These are phyloP conservation scores for Mucor plumbeus DNA, from an alignment of 371 early-diverging fungal genomes.

Conservation along the genomic window DNA sequence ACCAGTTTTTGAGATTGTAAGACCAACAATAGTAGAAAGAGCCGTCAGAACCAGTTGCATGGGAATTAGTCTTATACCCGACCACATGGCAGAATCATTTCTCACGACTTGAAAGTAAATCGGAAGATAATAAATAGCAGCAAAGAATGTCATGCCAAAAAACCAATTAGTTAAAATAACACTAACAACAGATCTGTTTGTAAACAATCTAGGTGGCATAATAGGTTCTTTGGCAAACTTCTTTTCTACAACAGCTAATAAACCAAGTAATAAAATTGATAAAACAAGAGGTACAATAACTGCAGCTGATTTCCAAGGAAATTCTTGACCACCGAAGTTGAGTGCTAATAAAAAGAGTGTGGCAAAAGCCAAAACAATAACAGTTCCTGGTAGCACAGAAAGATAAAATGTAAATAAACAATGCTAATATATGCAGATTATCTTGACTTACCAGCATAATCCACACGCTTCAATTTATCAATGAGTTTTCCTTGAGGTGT, in stretches of 20 bases:
- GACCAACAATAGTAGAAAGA: constrained; percentile 42
- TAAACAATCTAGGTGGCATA: constrained; percentile 62
- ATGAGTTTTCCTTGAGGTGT: constrained; percentile 34
- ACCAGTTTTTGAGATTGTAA: constrained; percentile 53
- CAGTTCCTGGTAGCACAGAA: constrained; percentile 19
- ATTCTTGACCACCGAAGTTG: constrained; percentile 57
- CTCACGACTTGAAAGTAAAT: constrained; percentile 81
- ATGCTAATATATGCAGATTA: background rate
- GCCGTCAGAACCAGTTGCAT: constrained; percentile 53
- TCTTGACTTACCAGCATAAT: constrained; percentile 36
- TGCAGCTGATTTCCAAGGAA: constrained; percentile 67
- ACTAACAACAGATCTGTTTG: constrained; percentile 49
- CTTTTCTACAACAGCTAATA: constrained; percentile 52
- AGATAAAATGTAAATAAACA: background rate
- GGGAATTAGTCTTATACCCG: constrained; percentile 59
- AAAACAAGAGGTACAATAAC: constrained; percentile 65
- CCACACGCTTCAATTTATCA: constrained; percentile 47
- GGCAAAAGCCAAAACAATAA: constrained; percentile 45
- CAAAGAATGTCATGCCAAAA: constrained; percentile 61
- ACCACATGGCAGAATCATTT: constrained; percentile 56
- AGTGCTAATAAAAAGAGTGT: constrained; percentile 50
- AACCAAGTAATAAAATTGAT: constrained; percentile 44
- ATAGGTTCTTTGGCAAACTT: constrained; percentile 61
- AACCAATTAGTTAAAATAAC: constrained; percentile 57
- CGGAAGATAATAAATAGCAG: constrained; percentile 67